These are phyloP conservation scores for Dioscorea dumetorum DNA, from an alignment of 106 monocot species.

Conservation along the genomic window DNA sequence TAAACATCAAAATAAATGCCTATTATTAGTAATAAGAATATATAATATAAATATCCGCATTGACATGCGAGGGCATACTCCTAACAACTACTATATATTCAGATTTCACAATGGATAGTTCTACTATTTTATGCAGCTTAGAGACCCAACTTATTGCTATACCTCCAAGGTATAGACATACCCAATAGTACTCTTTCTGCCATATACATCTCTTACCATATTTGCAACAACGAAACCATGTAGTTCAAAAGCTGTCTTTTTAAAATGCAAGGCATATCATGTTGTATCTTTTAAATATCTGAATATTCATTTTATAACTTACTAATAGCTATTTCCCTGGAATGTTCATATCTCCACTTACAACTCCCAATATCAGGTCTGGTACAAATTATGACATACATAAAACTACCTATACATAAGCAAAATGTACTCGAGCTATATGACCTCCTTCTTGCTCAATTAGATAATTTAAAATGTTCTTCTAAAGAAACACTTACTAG, in stretches of 20 bases:
- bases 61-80: too few species aligned
- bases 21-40: too few species aligned
- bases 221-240: background rate
- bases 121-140: background rate
- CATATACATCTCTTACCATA: background rate
- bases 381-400: background rate
- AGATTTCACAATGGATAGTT: background rate
- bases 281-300: background rate
- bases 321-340: background rate
- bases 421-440: background rate
- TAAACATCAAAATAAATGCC: too few species aligned
- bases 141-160: background rate
- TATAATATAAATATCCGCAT: too few species aligned
- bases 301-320: background rate
- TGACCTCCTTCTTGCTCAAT: background rate
- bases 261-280: background rate
- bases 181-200: background rate
- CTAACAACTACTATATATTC: background rate
- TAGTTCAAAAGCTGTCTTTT: background rate
- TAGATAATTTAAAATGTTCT: background rate
- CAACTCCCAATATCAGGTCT: conserved; percentile 2
- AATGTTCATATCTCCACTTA: conserved; percentile 1
- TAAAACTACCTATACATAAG: background rate
- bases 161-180: background rate
- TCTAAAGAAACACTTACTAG: background rate